phyloP scores from a whole-genome alignment of 73 alveolate species.

The Tetrahymena malaccensis region DNA sequence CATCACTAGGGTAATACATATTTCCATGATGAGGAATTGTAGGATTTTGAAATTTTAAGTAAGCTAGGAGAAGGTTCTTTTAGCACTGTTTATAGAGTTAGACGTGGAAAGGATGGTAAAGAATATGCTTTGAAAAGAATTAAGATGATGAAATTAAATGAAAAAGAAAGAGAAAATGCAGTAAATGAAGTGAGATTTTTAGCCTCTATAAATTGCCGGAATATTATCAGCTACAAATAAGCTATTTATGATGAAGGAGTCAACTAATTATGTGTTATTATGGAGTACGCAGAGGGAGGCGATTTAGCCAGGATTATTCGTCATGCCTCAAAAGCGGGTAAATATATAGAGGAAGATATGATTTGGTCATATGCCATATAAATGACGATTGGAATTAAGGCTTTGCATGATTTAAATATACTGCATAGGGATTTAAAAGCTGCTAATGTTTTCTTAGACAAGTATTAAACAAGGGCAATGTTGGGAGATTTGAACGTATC shows the following conservation, averaged over 20 bases:
- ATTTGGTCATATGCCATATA: constrained; percentile 71
- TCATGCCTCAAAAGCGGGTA: constrained; percentile 49
- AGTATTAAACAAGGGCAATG: constrained; percentile 55
- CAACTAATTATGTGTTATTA: constrained; percentile 51
- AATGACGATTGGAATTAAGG: constrained; percentile 73
- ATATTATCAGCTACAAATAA: constrained; percentile 70
- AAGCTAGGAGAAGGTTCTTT: constrained; percentile 62
- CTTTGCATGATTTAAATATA: constrained; percentile 67
- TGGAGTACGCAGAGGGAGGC: constrained; percentile 90
- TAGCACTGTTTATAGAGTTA: constrained; percentile 47
- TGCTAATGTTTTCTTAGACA: constrained; percentile 71
- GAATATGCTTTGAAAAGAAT: constrained; percentile 66
- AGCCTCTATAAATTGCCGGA: constrained; percentile 52
- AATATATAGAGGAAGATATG: constrained; percentile 61
- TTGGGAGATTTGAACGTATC: constrained; percentile 88
- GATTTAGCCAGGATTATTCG: constrained; percentile 60
- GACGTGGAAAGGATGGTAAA: constrained; percentile 47
- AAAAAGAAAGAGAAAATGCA: constrained; percentile 55
- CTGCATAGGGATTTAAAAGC: constrained; percentile 84
- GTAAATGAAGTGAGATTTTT: constrained; percentile 62
- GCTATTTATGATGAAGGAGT: constrained; percentile 57
- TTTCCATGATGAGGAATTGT: background rate
- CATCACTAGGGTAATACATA: background rate
- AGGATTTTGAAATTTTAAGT: constrained; percentile 11
- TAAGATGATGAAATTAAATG: constrained; percentile 52